Base-by-base conservation (phyloP, 2,329 filamentous ascomycete genomes). In the Phialophora tarda region DNA sequence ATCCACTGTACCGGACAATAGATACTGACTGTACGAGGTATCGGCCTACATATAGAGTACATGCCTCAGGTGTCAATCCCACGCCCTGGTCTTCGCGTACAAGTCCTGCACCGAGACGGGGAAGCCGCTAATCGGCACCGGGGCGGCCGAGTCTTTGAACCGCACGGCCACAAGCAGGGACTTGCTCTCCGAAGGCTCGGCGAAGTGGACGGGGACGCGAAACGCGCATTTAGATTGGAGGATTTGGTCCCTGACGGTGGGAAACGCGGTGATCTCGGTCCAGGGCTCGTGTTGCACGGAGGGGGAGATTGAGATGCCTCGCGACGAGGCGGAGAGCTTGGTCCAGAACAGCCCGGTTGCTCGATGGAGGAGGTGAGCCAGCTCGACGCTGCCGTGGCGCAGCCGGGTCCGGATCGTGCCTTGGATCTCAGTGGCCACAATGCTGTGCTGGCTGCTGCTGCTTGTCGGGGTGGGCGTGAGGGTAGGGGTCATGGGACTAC, bases 81-180 rank as follows among this genome's bases (percentile, higher is more conserved):
- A 62, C 3, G 53, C 26, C 38, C 30, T 54, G 5, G 48, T 30
- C 50, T 32, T 54, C 21, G 17, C 10, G 11, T 53, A 48, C 48
- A 62, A 62, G 28, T 54, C 47, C 23, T 53, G 30, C 28, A 62
- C 4, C 30, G 47, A 30, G 14, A 26, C 50, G 14, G 59, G 59
- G 21, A 62, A 62, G 10, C 59, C 59, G 59, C 59, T 62, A 21
- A 62, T 62, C 23, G 59, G 59, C 14, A 62, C 12, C 23, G 59
- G 47, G 2, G 59, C 47, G 1, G 30, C 24, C 21, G 47, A 54
- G 17, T 54, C 48, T 11, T 26, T 44, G 21, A 62, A 34, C 21
- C 59, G 59, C 59, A 62, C 59, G 10, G 59, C 59, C 47, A 62
- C 38, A 14, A 62, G 38, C 47, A 62, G 17, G 21, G 47, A 34